Evolutionary conservation across 805 yeast species (phyloP).

Genomic region (Hanseniaspora taiwanica): DNA sequence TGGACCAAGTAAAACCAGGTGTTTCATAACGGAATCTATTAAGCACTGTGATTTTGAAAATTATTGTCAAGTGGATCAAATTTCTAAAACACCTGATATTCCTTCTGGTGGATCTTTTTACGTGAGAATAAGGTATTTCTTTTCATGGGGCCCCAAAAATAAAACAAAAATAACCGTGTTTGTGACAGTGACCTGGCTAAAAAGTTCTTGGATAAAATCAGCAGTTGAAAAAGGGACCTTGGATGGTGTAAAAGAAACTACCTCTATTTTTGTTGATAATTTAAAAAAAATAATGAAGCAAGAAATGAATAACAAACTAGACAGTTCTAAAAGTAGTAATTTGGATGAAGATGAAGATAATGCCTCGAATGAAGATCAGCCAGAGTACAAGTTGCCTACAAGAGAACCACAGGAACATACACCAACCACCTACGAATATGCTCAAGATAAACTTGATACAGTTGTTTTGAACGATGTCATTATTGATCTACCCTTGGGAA

Average conservation of each 20-base stretch:
- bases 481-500: slow-evolving; percentile 55
- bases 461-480: slow-evolving; percentile 36
- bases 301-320: slow-evolving; percentile 5
- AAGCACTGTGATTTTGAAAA: slow-evolving; percentile 38
- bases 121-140: slow-evolving; percentile 41
- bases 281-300: slow-evolving; percentile 25
- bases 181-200: slow-evolving; percentile 55
- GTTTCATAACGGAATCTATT: slow-evolving; percentile 48
- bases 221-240: slow-evolving; percentile 65
- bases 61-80: slow-evolving; percentile 37
- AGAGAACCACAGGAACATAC: slow-evolving; percentile 29
- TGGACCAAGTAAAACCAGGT: slow-evolving; percentile 66
- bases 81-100: slow-evolving; percentile 66
- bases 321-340: slow-evolving; percentile 8
- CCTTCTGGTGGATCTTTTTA: slow-evolving; percentile 63
- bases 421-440: slow-evolving; percentile 32
- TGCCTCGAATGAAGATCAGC: slow-evolving; percentile 5
- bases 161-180: slow-evolving; percentile 38
- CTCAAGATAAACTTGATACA: slow-evolving; percentile 35
- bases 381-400: slow-evolving; percentile 17
- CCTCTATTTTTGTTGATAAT: slow-evolving; percentile 33
- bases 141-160: slow-evolving; percentile 53
- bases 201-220: slow-evolving; percentile 65
- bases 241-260: slow-evolving; percentile 55
- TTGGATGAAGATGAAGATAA: slow-evolving; percentile 8